Evolutionary conservation across 2,329 filamentous ascomycete species (phyloP).

Genomic region (Colletotrichum cuscutae): DNA sequence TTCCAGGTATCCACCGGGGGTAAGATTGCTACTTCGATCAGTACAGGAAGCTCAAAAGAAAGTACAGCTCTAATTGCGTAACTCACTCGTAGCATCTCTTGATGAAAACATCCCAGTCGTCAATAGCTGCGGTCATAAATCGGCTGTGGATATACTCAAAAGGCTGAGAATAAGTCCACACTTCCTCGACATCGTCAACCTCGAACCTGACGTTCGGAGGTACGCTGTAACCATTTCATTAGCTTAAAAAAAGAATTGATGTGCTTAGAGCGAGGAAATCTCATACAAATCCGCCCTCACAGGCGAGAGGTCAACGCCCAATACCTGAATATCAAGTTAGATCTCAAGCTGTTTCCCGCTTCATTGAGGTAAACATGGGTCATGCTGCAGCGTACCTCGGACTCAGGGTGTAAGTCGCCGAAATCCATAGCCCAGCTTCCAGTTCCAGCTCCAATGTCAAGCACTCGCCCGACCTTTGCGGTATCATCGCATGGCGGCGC

Average conservation of each 20-base stretch:
- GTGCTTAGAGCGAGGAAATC: constrained; percentile 32
- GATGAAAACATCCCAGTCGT: constrained; percentile 47
- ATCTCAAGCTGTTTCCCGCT: not conserved
- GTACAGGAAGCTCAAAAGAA: not conserved
- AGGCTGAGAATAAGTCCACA: constrained; percentile 48
- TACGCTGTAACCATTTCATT: constrained; percentile 44
- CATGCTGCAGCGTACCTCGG: constrained; percentile 34
- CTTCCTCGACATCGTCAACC: constrained; percentile 52
- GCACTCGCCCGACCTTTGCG: constrained; percentile 32
- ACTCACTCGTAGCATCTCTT: constrained; percentile 36
- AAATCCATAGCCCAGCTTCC: constrained; percentile 50
- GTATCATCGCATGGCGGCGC: constrained; percentile 22
- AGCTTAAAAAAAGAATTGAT: constrained; percentile 33
- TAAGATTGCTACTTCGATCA: constrained; percentile 39
- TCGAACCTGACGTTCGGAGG: constrained; percentile 61
- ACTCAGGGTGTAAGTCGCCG: constrained; percentile 48
- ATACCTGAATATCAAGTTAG: constrained; percentile 35
- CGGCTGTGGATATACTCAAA: constrained; percentile 55
- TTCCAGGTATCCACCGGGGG: constrained; percentile 56
- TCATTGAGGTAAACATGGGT: not conserved
- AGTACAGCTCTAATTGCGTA: too few species aligned
- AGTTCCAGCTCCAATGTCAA: constrained; percentile 42
- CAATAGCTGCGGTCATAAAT: constrained; percentile 48
- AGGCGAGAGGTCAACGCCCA: constrained; percentile 50
- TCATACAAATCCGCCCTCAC: constrained; percentile 48